phyloP scores from a whole-genome alignment of 2,329 filamentous ascomycete species.

The Pseudogymnoascus sp. region DNA sequence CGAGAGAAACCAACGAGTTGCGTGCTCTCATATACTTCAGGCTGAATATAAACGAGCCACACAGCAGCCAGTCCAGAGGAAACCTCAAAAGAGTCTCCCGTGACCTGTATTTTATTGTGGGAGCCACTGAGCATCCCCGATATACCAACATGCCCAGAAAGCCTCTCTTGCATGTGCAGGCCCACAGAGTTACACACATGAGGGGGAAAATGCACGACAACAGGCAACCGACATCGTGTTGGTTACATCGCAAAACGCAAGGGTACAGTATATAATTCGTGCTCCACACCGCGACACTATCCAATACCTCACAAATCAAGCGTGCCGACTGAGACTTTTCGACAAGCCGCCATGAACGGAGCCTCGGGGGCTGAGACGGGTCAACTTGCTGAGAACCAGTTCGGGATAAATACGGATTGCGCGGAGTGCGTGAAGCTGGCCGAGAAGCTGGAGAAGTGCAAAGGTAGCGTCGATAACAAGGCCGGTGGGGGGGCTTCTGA shows the following conservation, averaged over 20 bases:
- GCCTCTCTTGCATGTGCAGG: neutral
- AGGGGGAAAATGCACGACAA: neutral
- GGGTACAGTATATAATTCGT: neutral
- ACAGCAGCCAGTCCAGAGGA: neutral
- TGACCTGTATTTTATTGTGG: neutral
- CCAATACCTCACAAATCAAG: neutral
- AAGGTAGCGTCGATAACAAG: neutral
- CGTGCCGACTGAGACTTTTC: neutral
- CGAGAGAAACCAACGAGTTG: neutral
- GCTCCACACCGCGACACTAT: neutral
- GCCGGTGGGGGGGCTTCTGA: neutral
- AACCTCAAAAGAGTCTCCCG: neutral
- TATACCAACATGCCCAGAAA: neutral
- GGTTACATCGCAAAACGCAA: neutral
- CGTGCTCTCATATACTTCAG: neutral
- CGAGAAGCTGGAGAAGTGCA: slow-evolving; percentile 9
- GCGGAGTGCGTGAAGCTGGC: slow-evolving; percentile 28
- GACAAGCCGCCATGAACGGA: neutral
- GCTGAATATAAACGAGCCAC: neutral
- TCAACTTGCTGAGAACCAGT: neutral
- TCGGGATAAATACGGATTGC: neutral
- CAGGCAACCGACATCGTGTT: neutral
- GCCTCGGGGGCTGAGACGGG: neutral
- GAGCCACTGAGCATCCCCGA: neutral
- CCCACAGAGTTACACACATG: neutral